Evolutionary conservation across 805 yeast genomes (phyloP), one percentile per base, ranked within the genome.

Genomic region (Candida oleophila): DNA sequence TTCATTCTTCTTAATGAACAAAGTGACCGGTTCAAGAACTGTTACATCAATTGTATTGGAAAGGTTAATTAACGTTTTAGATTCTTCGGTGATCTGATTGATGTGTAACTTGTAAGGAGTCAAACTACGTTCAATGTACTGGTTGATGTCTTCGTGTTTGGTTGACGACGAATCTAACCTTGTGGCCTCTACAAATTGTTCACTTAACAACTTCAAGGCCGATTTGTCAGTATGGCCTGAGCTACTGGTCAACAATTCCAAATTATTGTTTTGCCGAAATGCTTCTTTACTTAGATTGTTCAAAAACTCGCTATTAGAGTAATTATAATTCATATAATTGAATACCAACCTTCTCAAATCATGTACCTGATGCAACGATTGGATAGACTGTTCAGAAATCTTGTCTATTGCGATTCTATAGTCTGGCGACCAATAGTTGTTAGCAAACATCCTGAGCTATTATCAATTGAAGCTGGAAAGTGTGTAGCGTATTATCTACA

Each of bases 361-460:
- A 49, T 73, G 77, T 14, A 71, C 56, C 55, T 72, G 77, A 28
- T 55, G 53, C 22, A 71, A 50, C 4, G 76, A 69, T 22, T 60
- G 55, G 9, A 50, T 46, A 38, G 66, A 60, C 51, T 70, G 76
- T 7, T 48, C 44, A 14, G 59, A 51, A 19, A 73, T 51, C 36
- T 49, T 54, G 32, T 64, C 67, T 16, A 72, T 63, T 3, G 76
- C 73, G 3, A 71, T 51, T 30, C 55, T 56, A 43, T 67, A 69
- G 56, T 73, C 77, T 1, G 75, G 52, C 2, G 75, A 65, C 76
- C 77, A 73, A 57, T 66, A 73, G 35, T 56, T 25, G 50, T 72
- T 71, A 43, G 73, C 62, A 50, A 66, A 70, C 39, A 20, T 22
- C 44, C 16, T 38, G 18, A n/a, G 18, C 21, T 38, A 30, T n/a